phyloP scores from a whole-genome alignment of 805 yeast genomes.

The Schizosaccharomyces octosporus region DNA sequence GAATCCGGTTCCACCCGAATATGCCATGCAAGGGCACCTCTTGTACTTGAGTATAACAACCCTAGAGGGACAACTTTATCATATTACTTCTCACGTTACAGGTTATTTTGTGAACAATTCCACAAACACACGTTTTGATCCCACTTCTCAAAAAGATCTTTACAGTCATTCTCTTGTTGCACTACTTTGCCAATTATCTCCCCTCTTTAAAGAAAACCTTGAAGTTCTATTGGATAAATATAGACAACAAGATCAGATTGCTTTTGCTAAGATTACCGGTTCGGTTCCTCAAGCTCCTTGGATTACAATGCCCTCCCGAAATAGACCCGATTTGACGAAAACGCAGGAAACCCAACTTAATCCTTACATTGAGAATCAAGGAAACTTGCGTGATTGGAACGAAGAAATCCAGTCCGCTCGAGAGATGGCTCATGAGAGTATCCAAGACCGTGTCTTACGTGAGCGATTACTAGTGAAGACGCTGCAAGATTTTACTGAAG shows the following conservation, averaged over 20 bases:
- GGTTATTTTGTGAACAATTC: conserved; percentile 65
- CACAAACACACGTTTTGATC: conserved; percentile 45
- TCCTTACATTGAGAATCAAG: background rate
- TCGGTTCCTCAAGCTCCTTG: conserved; percentile 45
- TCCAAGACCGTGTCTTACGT: conserved; percentile 45
- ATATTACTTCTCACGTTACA: conserved; percentile 50
- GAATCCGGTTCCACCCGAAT: conserved; percentile 58
- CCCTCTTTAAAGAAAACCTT: conserved; percentile 30
- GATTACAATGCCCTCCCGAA: conserved; percentile 23
- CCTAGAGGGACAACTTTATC: conserved; percentile 53
- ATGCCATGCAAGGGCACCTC: conserved; percentile 48
- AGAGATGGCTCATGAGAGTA: conserved; percentile 33
- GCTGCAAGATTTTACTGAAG: conserved; percentile 47
- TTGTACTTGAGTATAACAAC: conserved; percentile 53
- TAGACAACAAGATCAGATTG: background rate
- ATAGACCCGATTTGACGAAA: conserved; percentile 32
- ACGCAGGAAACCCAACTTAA: conserved; percentile 28
- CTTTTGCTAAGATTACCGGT: background rate
- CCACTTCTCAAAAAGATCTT: conserved; percentile 18
- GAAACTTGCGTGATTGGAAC: conserved; percentile 60
- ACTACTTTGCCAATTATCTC: conserved; percentile 40
- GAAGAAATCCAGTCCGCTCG: conserved; percentile 67
- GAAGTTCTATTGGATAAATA: conserved; percentile 8
- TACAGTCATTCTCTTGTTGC: conserved; percentile 27
- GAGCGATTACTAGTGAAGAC: conserved; percentile 53